Base-by-base conservation (phyloP, 2,329 filamentous ascomycete species). In the Phialemoniopsis sp. region DNA sequence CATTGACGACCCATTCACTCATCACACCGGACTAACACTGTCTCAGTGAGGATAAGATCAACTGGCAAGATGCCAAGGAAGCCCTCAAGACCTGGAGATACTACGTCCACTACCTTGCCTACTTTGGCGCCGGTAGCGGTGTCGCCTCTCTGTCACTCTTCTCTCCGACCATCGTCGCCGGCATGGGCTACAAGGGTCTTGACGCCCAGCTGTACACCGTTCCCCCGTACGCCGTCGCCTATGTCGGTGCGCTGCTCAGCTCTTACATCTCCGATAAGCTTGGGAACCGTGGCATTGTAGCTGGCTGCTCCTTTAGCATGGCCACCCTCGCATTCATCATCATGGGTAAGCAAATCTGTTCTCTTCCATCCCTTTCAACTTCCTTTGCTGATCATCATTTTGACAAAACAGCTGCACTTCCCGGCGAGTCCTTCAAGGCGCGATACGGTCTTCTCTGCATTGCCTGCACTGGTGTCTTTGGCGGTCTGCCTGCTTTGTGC, bases 381-480 rank as follows among this genome's bases (percentile, higher is more conserved):
- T 28, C n/a, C n/a, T n/a, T n/a, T n/a, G n/a, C n/a, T n/a, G n/a
- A n/a, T n/a, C n/a, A n/a, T 31, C 12, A 18, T 13, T 13, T n/a
- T n/a, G n/a, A n/a, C n/a, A n/a, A n/a, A n/a, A 8, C 43, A 55
- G 41, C 47, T 48, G 17, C 46, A 44, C 46, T 55, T 4, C 52
- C 53, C 3, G 48, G 42, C 4, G 40, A 41, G 33, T 42, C 40
- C 4, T 53, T 50, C 36, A 42, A 40, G 3, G 45, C 50, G 5
- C 50, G 52, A 18, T 54, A 54, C 30, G 46, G 40, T 7, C 46
- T 52, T 19, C 39, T 55, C 2, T 42, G 50, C 32, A 35, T 55
- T 3, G 36, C 43, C 38, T 38, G 34, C 4, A 28, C 30, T 3
- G 42, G 42, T n/a, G 50, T 48, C 4, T 58, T 55, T 34, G 47